Evolutionary conservation across 805 yeast genomes (phyloP), one percentile per base, ranked within the genome.

Genomic region (Limtongozyma cylindracea): DNA sequence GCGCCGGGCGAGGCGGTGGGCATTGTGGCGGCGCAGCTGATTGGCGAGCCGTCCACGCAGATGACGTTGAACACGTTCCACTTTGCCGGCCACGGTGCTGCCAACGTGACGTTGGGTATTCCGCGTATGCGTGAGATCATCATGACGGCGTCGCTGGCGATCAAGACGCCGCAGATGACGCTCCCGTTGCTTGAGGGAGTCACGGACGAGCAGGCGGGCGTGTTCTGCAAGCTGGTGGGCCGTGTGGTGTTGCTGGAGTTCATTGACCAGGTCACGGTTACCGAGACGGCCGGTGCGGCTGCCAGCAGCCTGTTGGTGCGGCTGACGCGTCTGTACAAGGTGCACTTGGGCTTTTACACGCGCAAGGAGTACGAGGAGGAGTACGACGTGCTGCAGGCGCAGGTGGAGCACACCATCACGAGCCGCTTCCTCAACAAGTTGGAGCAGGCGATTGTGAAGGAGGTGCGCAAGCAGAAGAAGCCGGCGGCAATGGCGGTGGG

Each of bases 1-100:
- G 64, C 78, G 37, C 96, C 99, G 4, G 98, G 99, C 43, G 99
- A 88, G 47, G 67, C 94, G 23, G 96, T 88, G 24, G 99, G 99
- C 50, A 82, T 88, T 39, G 71, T 91, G 50, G 99, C 98, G 6
- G 73, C 95, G 12, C 96, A 88, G 51, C 80, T 95, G 24, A 70
- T 88, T 44, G 99, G 99, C 50, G 99, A 88, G 49, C 99, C 99
- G 23, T 78, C 95, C 4, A 88, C 99, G 3, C 99, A 88, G 55
- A 88, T 88, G 99, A 88, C 99, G 10, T 62, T 77, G 38, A 77
- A 77, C 46, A 77, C 93, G 21, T 77, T 77, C 77, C 93, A 88
- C 56, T 88, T 88, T 41, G 99, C 99, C 36, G 99, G 99, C 45
- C 98, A 91, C 53, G 99, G 99, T 66, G 99, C 98, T 26, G 98